Conservation (phyloP, 208 protist genomes). For the Trypanosoma grayi region DNA sequence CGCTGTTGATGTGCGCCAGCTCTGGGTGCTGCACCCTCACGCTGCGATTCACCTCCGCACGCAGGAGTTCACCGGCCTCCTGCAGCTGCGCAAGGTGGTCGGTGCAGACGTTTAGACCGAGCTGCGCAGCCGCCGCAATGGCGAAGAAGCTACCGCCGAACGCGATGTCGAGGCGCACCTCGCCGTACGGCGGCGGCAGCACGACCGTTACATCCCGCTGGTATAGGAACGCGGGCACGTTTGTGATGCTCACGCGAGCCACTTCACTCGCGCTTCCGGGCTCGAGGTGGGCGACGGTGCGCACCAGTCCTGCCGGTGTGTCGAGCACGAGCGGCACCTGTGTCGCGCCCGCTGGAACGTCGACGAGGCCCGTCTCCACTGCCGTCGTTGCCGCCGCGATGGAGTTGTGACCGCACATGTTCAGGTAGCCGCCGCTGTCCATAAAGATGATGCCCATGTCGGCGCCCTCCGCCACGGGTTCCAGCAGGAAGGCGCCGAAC, state of each 20-base stretch:
- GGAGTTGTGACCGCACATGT: constrained; percentile 21
- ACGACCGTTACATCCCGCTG: not conserved
- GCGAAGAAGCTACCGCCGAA: constrained; percentile 18
- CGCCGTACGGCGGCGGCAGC: constrained; percentile 9
- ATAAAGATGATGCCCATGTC: constrained; percentile 3
- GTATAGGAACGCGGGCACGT: constrained; percentile 15
- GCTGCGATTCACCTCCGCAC: not conserved
- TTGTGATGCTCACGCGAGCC: not conserved
- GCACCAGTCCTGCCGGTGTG: constrained; percentile 14
- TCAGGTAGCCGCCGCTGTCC: constrained; percentile 9
- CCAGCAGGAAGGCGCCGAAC: constrained; percentile 13
- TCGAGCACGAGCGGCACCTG: constrained; percentile 2
- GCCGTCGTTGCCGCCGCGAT: constrained; percentile 6
- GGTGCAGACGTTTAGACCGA: not conserved
- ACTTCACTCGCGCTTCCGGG: constrained; percentile 3
- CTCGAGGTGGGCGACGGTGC: not conserved
- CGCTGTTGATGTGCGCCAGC: constrained; percentile 9
- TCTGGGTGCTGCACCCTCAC: constrained; percentile 8
- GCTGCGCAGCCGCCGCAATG: constrained; percentile 4
- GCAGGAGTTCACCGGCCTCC: constrained; percentile 2
- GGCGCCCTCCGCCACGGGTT: not conserved
- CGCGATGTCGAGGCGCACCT: constrained; percentile 10
- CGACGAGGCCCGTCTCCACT: constrained; percentile 4
- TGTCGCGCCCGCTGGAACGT: not conserved
- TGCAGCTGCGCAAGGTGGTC: not conserved